These are phyloP conservation scores for Huntiella abstrusa DNA, from an alignment of 2,329 filamentous ascomycete genomes.

Conservation along the genomic window DNA sequence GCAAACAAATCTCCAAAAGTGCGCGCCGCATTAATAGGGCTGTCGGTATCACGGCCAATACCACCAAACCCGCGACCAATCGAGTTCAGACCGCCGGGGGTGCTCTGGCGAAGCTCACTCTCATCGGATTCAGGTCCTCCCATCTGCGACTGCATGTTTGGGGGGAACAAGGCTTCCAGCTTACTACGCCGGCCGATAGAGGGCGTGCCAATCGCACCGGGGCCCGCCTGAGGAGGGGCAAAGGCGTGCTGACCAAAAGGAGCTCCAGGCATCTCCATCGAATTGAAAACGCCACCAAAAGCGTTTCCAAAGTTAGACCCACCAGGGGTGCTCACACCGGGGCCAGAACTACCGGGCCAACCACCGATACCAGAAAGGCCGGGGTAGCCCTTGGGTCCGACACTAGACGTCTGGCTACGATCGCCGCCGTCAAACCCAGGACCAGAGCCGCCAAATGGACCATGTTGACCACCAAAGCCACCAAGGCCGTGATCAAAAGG, in stretches of 20 bases:
- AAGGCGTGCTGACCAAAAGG: conserved; percentile 52
- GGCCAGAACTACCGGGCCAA: conserved; percentile 36
- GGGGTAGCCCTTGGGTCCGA: conserved; percentile 57
- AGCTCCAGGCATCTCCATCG: conserved; percentile 56
- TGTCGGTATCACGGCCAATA: conserved; percentile 37
- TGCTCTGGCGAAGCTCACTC: conserved; percentile 36
- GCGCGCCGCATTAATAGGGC: conserved; percentile 35
- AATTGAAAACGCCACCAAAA: conserved; percentile 67
- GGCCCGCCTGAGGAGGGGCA: conserved; percentile 31
- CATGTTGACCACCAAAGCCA: conserved; percentile 35
- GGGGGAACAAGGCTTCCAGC: conserved; percentile 70
- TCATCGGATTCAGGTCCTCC: conserved; percentile 52
- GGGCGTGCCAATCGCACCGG: conserved; percentile 36
- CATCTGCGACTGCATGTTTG: conserved; percentile 83
- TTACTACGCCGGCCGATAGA: conserved; percentile 63
- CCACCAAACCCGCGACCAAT: conserved; percentile 44
- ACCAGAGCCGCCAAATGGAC: conserved; percentile 26
- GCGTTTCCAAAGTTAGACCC: conserved; percentile 28
- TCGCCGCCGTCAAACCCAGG: conserved; percentile 50
- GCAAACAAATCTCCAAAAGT: conserved; percentile 36
- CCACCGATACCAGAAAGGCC: conserved; percentile 41
- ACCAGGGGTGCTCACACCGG: not conserved
- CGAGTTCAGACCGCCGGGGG: conserved; percentile 40
- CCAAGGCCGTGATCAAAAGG: conserved; percentile 21
- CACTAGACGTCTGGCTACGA: conserved; percentile 82